Evolutionary conservation across 2,329 filamentous ascomycete species (phyloP), one percentile per base, ranked within the genome.

Genomic region (Periconia sp.): DNA sequence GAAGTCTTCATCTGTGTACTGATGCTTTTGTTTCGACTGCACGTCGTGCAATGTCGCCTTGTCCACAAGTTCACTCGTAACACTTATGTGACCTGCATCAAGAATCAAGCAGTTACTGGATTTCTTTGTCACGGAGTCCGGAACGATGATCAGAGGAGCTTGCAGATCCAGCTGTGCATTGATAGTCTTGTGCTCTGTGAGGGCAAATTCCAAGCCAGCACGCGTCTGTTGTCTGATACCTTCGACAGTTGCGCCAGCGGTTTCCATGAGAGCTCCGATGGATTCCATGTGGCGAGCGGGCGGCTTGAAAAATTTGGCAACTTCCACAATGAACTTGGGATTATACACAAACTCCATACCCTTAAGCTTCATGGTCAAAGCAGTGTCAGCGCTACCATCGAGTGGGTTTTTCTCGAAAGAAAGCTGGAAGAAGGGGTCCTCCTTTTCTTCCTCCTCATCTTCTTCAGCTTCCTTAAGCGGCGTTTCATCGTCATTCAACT

Each of bases 241-340:
- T 74, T 99, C 93, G 0, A 99, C 93, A 0, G 94, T 99, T 1
- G 93, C 93, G 20, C 94, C 92, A 6, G 94, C 94, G 45, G 89
- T 91, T 74, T 99, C 95, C 86, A 99, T 91, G 52, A 99, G 81
- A 1, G 94, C 95, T 13, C 87, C 89, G 63, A 99, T 97, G 10
- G 94, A 99, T 70, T 99, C 94, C 92, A 99, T 97, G 70, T 99
- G 95, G 47, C 92, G 84, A 72, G 97, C 92, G 0, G 94, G 95
- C 0, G 94, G 94, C 58, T 93, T 89, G 79, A 99, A 99, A 78
- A 99, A 99, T 63, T 92, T 91, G 49, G 88, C 91, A 40, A 97
- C 86, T 46, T 94, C 92, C 6, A 96, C 86, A 0, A 97, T 82
- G 62, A 97, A 95, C 59, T 88, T 90, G 1, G 95, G 94, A 64